Percentiles rank a stretch among this genome's conserved stretches.
Conservation (phyloP, 805 yeast species). For the Lachancea meyersii region DNA sequence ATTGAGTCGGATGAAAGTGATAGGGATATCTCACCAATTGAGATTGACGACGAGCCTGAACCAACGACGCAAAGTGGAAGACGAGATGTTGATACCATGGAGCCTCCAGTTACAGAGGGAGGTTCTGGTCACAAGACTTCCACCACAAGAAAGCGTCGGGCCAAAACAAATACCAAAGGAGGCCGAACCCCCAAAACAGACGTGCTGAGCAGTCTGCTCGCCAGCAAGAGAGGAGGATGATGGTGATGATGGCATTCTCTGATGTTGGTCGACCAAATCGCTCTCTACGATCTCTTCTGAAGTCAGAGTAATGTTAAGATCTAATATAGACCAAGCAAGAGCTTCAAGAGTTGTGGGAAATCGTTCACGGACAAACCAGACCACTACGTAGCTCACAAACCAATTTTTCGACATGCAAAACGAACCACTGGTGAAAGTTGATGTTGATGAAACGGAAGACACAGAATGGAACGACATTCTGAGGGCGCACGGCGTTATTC, state of each 20-base stretch:
- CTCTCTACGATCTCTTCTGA: background rate
- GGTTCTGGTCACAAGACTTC: background rate
- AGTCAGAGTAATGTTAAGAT: background rate
- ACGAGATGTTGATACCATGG: slow-evolving; percentile 1
- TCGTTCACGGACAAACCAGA: no score
- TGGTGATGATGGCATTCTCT: background rate
- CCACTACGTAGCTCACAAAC: no score
- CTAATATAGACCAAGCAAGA: no score
- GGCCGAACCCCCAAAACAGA: slow-evolving; percentile 30
- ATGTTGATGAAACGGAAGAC: slow-evolving; percentile 92
- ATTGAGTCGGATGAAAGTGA: slow-evolving; percentile 13
- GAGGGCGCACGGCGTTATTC: slow-evolving; percentile 84
- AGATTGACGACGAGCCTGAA: slow-evolving; percentile 9
- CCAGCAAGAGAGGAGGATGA: slow-evolving; percentile 15
- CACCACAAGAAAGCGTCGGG: background rate
- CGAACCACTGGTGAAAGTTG: slow-evolving; percentile 66
- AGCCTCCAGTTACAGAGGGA: background rate
- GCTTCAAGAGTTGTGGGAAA: background rate
- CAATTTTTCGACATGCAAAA: slow-evolving; percentile 16
- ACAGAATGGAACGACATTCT: slow-evolving; percentile 98
- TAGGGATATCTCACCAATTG: slow-evolving; percentile 8
- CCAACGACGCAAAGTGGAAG: background rate
- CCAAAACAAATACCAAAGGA: slow-evolving; percentile 6
- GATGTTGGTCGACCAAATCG: background rate
- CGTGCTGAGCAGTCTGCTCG: slow-evolving; percentile 23